Base-by-base conservation (phyloP, 208 protist species). In the Angomonas desouzai region DNA sequence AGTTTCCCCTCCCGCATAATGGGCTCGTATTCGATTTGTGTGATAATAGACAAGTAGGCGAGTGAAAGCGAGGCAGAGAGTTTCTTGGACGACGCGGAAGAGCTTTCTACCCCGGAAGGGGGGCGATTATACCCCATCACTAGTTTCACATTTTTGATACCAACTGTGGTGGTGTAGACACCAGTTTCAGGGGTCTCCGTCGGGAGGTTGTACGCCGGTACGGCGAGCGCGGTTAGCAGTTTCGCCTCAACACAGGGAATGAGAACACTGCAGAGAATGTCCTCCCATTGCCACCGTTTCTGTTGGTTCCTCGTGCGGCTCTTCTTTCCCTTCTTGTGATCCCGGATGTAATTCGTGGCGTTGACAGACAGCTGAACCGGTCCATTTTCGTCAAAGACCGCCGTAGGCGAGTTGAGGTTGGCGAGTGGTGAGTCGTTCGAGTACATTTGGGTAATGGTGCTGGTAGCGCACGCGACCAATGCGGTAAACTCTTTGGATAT, bases 21-120 rank as follows among this genome's bases (percentile, higher is more conserved):
- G 28, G 85, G 89, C 66, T 95, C 89, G 53, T 85, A 83, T 62
- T 91, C 81, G 25, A 95, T 80, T 62, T 95, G 89, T 11, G 75
- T 85, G 28, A 92, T 67, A 22, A 88, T 20, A 1, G 86, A 79
- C 13, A 88, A 18, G 25, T 84, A 84, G 28, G 66, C 72, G 9
- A 92, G 25, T 13, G 63, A 77, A 22, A 88, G 60, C n/a, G 86
- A 92, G n/a, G 55, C 76, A 0, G 72, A 80, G 30, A 86, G 29
- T 20, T 70, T 67, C 55, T 62, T 66, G 13, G 64, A 63, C 47
- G 58, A 55, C 23, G 81, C 68, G 7, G 61, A 56, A 9, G 47
- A 22, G 10, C 65, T 73, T 40, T 81, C 79, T 23, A 83, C 81
- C 1, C 80, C 79, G 4, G 58, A 60, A 3, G 85, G 89, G 1